Base-by-base conservation (phyloP, 106 monocot genomes). In the Posidonia australis region DNA sequence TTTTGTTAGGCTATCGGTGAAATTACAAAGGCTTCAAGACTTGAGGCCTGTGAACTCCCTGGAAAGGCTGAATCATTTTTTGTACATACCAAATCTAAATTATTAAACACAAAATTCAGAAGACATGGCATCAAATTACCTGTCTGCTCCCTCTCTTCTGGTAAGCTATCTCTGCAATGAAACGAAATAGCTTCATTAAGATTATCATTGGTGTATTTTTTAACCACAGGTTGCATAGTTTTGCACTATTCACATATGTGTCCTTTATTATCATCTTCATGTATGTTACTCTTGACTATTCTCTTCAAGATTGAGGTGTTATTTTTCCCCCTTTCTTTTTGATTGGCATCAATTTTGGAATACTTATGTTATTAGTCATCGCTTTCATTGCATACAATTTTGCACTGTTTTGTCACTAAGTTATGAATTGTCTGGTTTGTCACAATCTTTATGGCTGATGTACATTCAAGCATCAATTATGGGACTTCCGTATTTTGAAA, bases 1-100 rank as follows among this genome's bases (percentile, higher is more conserved):
- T 64, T 65, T 60, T 65, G 2, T 58, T 66, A 94, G 94, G 94
- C 94, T 19, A 71, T 94, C 54, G 30, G 71, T 69, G 94, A 96
- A 71, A 84, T 96, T 74, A 51, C 82, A 42, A 86, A 78, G 67
- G 82, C 90, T 72, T 87, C 78, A 56, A 72, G 62, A 54, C 51
- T 20, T 51, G 96, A 96, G 65, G 79, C 82, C 56, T 72, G 4
- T 54, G 56, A 54, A 53, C 70, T 90, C 56, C 72, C 80, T 22
- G 28, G 51, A 58, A 46, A 80, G 63, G 74, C 74, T 32, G 63
- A 77, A 54, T 72, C 70, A 51, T 84, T 90, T 77, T 69, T 67
- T 28, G 41, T 24, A 29, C 42, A 78, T 53, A 70, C 80, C 31
- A 78, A 73, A 54, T 51, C 65, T 13, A 52, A 79, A 29, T 45